Evolutionary conservation across 345 rosid genomes (phyloP).

Genomic region (Lumnitzera littorea): DNA sequence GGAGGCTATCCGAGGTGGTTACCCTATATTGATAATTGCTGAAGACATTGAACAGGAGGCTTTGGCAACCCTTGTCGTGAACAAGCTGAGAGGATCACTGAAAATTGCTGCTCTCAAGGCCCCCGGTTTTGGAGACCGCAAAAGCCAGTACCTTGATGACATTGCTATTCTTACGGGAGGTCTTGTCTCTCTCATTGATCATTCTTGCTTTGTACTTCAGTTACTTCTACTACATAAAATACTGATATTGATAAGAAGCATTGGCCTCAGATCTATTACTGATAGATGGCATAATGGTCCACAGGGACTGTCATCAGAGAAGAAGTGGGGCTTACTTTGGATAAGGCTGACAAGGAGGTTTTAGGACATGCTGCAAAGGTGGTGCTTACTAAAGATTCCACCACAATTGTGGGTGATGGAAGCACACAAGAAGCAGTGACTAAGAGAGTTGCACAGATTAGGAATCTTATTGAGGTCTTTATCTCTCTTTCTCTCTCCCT

Average conservation of each 20-base stretch:
- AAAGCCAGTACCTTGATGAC: slow-evolving; percentile 96
- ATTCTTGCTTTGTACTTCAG: neutral
- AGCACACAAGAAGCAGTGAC: slow-evolving; percentile 91
- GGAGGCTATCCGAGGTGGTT: slow-evolving; percentile 82
- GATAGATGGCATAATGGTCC: neutral
- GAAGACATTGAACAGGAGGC: slow-evolving; percentile 99
- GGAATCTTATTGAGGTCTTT: slow-evolving; percentile 76
- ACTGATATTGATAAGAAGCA: too few species aligned
- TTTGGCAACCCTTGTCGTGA: slow-evolving; percentile 91
- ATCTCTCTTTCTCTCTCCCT: neutral
- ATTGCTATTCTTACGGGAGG: slow-evolving; percentile 94
- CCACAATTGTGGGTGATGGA: slow-evolving; percentile 95
- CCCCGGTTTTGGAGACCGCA: slow-evolving; percentile 97
- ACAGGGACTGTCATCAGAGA: slow-evolving; percentile 88
- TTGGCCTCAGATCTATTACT: too few species aligned
- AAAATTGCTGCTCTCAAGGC: slow-evolving; percentile 97
- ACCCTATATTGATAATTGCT: slow-evolving; percentile 70
- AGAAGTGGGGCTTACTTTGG: slow-evolving; percentile 91
- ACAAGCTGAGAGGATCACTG: slow-evolving; percentile 84
- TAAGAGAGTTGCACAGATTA: slow-evolving; percentile 89
- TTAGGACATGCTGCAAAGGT: slow-evolving; percentile 87
- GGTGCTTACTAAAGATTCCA: slow-evolving; percentile 86
- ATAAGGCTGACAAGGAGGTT: slow-evolving; percentile 88
- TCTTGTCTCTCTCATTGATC: slow-evolving; percentile 6
- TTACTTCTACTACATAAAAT: too few species aligned